These are phyloP conservation scores for Phyllosticta ampelicida DNA, from an alignment of 2,329 filamentous ascomycete genomes.

Conservation along the genomic window DNA sequence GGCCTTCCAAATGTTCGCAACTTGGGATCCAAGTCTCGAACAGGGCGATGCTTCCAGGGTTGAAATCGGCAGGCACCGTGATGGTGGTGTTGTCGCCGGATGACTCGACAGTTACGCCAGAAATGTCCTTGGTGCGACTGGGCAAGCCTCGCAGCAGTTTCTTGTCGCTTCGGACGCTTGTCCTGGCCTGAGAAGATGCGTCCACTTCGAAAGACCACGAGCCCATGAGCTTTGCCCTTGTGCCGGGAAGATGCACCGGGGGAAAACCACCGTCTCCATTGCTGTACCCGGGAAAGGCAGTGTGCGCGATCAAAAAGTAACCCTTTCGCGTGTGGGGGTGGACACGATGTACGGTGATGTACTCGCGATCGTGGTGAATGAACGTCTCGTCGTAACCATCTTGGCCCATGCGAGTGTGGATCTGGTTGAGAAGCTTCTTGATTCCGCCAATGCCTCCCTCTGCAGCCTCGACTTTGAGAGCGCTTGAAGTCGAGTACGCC, in stretches of 20 bases:
- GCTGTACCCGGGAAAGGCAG: constrained; percentile 84
- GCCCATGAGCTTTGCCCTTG: constrained; percentile 73
- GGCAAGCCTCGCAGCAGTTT: constrained; percentile 71
- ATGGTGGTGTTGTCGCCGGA: constrained; percentile 67
- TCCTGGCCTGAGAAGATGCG: constrained; percentile 56
- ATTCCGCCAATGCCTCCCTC: constrained; percentile 78
- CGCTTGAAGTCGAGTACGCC: constrained; percentile 50
- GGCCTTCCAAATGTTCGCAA: constrained; percentile 68
- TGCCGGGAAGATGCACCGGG: constrained; percentile 71
- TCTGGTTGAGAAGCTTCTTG: constrained; percentile 87
- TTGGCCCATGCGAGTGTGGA: constrained; percentile 91
- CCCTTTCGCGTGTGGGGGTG: constrained; percentile 87
- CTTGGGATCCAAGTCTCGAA: constrained; percentile 94
- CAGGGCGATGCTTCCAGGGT: constrained; percentile 85
- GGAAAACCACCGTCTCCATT: constrained; percentile 72
- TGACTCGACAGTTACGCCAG: constrained; percentile 62
- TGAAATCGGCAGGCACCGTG: constrained; percentile 70
- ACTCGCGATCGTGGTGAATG: constrained; percentile 92
- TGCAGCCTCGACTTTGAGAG: constrained; percentile 55
- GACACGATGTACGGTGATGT: constrained; percentile 90
- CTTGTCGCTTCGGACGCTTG: constrained; percentile 56
- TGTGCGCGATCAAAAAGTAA: constrained; percentile 92
- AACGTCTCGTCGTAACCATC: constrained; percentile 92
- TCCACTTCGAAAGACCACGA: constrained; percentile 92
- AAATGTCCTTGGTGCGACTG: constrained; percentile 63